A percentile compares a stretch with the other conserved stretches of the same genome.
These are phyloP conservation scores for Cubamyces lactineus DNA, from an alignment of 768 basidiomycete species.

Conservation along the genomic window DNA sequence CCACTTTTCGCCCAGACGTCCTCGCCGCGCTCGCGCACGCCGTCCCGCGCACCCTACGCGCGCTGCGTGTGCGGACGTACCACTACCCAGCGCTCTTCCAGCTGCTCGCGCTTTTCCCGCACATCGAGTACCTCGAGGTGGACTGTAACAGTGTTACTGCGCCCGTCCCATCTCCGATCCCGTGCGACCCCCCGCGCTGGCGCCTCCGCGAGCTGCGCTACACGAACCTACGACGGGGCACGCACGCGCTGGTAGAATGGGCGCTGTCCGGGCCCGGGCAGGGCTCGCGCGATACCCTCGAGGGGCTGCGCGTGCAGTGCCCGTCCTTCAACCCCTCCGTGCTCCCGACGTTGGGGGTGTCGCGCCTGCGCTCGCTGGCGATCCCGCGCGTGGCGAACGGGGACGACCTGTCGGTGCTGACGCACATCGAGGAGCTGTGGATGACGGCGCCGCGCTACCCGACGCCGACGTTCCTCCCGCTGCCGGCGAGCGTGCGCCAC, in stretches of 20 bases:
- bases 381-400: background rate
- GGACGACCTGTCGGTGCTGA: conserved; percentile 6
- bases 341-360: conserved; percentile 4
- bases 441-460: background rate
- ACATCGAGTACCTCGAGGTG: conserved; percentile 16
- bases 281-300: conserved; percentile 5
- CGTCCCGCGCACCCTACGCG: background rate
- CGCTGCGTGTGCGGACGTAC: conserved; percentile 17
- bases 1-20: conserved; percentile 5
- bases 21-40: background rate
- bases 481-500: conserved; percentile 8
- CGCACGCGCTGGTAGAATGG: conserved; percentile 13
- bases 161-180: background rate
- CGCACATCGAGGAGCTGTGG: conserved; percentile 5
- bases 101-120: conserved; percentile 8
- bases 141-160: conserved; percentile 2
- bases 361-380: conserved; percentile 7
- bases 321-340: conserved; percentile 1
- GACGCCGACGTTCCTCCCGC: conserved; percentile 4
- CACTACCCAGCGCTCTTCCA: conserved; percentile 18
- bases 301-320: conserved; percentile 15
- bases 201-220: conserved; percentile 18
- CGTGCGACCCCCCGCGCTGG: conserved; percentile 1
- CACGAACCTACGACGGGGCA: conserved; percentile 4
- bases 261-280: conserved; percentile 7